Evolutionary conservation across 176 grass and related monocot genomes (phyloP).

Genomic region (Cenchrus americanus): DNA sequence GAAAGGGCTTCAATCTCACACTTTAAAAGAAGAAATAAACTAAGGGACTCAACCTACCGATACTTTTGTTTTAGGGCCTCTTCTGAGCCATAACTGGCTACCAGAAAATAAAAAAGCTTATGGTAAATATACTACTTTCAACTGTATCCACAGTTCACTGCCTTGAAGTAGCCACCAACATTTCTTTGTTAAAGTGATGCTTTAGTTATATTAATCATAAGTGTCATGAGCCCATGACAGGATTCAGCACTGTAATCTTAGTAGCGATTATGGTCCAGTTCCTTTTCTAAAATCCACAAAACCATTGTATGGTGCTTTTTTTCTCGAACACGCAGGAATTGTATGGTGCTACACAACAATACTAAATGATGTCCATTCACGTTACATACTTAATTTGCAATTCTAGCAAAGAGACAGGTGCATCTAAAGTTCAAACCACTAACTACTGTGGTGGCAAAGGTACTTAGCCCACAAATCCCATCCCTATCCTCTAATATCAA

Average conservation of each 20-base stretch:
- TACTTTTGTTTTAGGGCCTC: neutral
- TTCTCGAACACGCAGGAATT: neutral
- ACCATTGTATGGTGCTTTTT: neutral
- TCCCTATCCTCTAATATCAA: conserved; percentile 52
- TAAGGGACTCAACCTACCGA: neutral
- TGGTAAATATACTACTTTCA: conserved; percentile 1
- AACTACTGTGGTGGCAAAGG: conserved; percentile 42
- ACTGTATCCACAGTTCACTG: conserved; percentile 32
- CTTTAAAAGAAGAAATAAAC: neutral
- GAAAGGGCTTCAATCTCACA: neutral
- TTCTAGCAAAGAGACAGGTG: conserved; percentile 46
- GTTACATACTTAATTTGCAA: conserved; percentile 46
- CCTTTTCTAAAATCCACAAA: conserved; percentile 33
- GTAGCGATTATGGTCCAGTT: neutral
- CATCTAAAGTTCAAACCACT: conserved; percentile 51
- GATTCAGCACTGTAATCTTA: neutral
- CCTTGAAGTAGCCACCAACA: conserved; percentile 13
- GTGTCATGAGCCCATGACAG: conserved; percentile 17
- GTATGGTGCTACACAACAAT: conserved; percentile 27
- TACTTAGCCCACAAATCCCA: conserved; percentile 52
- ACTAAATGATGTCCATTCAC: conserved; percentile 1
- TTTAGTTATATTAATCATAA: conserved; percentile 33
- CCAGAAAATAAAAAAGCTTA: conserved; percentile 13
- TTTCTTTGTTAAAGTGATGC: conserved; percentile 24
- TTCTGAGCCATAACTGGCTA: neutral